Base-by-base conservation (phyloP, 805 yeast genomes). In the Wickerhamomyces strasburgensis region DNA sequence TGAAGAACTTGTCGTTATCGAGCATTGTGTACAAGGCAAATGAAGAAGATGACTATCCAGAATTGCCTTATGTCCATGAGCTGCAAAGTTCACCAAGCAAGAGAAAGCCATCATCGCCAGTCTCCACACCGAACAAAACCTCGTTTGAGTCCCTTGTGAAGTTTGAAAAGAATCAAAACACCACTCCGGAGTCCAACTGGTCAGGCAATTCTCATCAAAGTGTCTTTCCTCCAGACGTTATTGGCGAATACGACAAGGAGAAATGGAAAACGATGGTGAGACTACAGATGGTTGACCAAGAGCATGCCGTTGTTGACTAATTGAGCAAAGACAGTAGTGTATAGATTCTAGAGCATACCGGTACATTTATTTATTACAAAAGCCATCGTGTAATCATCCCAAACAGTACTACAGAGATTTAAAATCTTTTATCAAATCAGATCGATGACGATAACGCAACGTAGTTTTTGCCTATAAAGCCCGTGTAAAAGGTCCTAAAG, bases 181-280 rank as follows among this genome's bases (percentile, higher is more conserved):
- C 52, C 14, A 46, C 57, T 2, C 64, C 62, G 2, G 58, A 56
- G 13, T 64, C 70, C 14, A 62, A 58, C 37, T 48, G 55, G 44
- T 69, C 73, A 3, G 57, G 68, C 11, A 65, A 35, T 19, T 50
- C 57, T 0, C 39, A 45, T 14, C 59, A 29, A 51, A 74, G 58
- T 58, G 70, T 49, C 42, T 67, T 64, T 27, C 84, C 84, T 1
- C 67, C 78, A 28, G 75, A 69, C 10, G 78, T 75, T 3, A 68
- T 78, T 38, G 84, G 84, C 0, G 76, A 75, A 49, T 78, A 78
- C 50, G 85, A 78, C 48, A 61, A 72, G 48, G 85, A 78, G 52
- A 78, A 78, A 52, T 78, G 84, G 84, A 62, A 71, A 39, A 72
- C 75, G 0, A 62, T 78, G 43, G 67, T 69, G 46, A 52, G 64